A percentile compares a stretch with the other conserved stretches of the same genome.
These are phyloP conservation scores for Trypanosoma cruzi DNA, from an alignment of 208 protist genomes.

Conservation along the genomic window DNA sequence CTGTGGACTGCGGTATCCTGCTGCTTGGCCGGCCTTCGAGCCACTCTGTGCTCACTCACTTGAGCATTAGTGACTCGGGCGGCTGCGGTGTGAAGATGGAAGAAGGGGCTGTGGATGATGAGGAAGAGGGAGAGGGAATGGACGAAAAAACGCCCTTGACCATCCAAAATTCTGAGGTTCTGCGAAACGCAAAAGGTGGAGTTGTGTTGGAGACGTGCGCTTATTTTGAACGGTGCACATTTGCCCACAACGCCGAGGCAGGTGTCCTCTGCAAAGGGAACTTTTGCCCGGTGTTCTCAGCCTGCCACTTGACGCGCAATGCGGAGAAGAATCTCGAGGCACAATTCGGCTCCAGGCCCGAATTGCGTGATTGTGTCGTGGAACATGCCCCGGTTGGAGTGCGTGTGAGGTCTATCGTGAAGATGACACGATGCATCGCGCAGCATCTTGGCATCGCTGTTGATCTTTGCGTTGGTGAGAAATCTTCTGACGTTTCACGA, in stretches of 20 bases:
- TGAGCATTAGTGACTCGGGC: conserved; percentile 22
- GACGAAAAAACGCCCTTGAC: not conserved
- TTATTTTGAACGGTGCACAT: conserved; percentile 17
- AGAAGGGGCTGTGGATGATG: not conserved
- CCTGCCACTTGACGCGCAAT: conserved; percentile 19
- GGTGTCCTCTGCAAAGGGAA: conserved; percentile 19
- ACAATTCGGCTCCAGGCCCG: not conserved
- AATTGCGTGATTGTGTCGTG: conserved; percentile 26
- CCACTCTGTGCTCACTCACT: conserved; percentile 5
- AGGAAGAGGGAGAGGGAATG: not conserved
- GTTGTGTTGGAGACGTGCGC: conserved; percentile 15
- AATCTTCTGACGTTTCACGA: not conserved
- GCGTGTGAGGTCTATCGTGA: conserved; percentile 7
- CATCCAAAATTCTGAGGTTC: conserved; percentile 23
- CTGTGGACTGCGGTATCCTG: conserved; percentile 8
- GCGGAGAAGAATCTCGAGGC: conserved; percentile 10
- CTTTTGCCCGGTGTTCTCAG: not conserved
- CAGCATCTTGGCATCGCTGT: conserved; percentile 11
- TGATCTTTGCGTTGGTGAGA: conserved; percentile 1
- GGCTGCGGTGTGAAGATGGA: conserved; percentile 21
- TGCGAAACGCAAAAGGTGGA: conserved; percentile 21
- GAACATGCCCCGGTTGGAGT: conserved; percentile 19
- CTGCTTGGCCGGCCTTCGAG: conserved; percentile 11
- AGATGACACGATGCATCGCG: conserved; percentile 22
- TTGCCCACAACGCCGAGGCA: conserved; percentile 6